Evolutionary conservation across 225 moss, liverwort and hornwort species (phyloP).

Genomic region (Bryum argenteum): DNA sequence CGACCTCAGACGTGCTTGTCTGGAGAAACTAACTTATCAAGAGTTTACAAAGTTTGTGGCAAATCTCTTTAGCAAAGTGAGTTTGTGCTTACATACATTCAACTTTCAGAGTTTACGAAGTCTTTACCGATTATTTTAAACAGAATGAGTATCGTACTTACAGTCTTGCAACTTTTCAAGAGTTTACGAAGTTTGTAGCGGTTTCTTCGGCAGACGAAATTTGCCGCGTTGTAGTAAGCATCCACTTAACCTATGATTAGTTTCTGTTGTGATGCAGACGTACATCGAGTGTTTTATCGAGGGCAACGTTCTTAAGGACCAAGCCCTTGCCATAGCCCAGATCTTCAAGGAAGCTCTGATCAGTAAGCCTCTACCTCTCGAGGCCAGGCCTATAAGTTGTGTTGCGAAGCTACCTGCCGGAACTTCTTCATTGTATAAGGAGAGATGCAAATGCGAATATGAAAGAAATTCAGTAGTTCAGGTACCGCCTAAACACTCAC

Average conservation of each 20-base stretch:
- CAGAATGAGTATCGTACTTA: too few species aligned
- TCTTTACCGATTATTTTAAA: too few species aligned
- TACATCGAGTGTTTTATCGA: conserved; percentile 81
- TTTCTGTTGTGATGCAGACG: conserved; percentile 38
- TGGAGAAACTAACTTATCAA: conserved; percentile 44
- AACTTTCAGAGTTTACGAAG: too few species aligned
- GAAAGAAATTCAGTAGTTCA: conserved; percentile 83
- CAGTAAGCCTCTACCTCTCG: conserved; percentile 50
- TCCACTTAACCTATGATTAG: background rate
- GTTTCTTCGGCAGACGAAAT: too few species aligned
- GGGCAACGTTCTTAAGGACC: conserved; percentile 70
- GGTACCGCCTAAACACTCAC: conserved; percentile 34
- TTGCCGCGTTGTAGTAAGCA: too few species aligned
- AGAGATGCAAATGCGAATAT: conserved; percentile 60
- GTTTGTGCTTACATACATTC: background rate
- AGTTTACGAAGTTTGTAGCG: too few species aligned
- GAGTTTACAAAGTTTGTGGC: conserved; percentile 63
- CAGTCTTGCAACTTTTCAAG: too few species aligned
- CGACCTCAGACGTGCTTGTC: conserved; percentile 63
- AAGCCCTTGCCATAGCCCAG: conserved; percentile 66
- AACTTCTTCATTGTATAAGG: conserved; percentile 53
- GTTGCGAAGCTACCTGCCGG: conserved; percentile 71
- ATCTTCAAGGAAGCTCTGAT: conserved; percentile 68
- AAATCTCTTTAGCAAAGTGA: conserved; percentile 66
- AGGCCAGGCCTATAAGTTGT: conserved; percentile 49